phyloP scores from a whole-genome alignment of 1,284 basidiomycete species.

The Dichomitus squalens region DNA sequence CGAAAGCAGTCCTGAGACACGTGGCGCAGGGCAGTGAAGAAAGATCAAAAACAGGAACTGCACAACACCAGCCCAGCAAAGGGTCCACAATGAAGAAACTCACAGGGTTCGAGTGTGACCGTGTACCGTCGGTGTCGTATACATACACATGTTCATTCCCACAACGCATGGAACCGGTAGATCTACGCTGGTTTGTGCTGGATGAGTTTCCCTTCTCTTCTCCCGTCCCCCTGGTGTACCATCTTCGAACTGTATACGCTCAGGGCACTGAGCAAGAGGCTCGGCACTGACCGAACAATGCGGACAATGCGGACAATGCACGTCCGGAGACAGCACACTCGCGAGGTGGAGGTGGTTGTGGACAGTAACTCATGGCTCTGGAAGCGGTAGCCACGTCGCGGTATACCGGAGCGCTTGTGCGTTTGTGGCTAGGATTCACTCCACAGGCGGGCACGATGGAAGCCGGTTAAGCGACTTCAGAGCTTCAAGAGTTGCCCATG shows the following conservation, averaged over 20 bases:
- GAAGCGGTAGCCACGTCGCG: too few species aligned
- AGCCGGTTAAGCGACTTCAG: too few species aligned
- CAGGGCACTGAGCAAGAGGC: not conserved
- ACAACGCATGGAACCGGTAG: not conserved
- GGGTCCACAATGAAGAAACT: not conserved
- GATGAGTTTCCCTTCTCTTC: not conserved
- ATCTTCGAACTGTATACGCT: not conserved
- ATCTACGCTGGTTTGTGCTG: not conserved
- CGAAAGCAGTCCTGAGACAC: not conserved
- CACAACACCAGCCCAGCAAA: not conserved
- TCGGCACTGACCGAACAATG: not conserved
- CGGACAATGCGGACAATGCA: not conserved
- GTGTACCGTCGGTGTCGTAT: not conserved
- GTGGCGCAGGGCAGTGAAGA: not conserved
- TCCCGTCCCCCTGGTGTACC: not conserved
- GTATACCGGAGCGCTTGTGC: too few species aligned
- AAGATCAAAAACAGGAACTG: not conserved
- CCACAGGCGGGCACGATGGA: too few species aligned
- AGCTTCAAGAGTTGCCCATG: too few species aligned
- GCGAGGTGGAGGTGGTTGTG: too few species aligned
- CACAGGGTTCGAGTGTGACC: not conserved
- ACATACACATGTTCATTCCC: not conserved
- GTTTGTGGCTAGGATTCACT: too few species aligned
- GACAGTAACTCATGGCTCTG: too few species aligned
- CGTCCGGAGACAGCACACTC: too few species aligned